Evolutionary conservation across 768 basidiomycete genomes (phyloP).

Genomic region (Lentinus brumalis): DNA sequence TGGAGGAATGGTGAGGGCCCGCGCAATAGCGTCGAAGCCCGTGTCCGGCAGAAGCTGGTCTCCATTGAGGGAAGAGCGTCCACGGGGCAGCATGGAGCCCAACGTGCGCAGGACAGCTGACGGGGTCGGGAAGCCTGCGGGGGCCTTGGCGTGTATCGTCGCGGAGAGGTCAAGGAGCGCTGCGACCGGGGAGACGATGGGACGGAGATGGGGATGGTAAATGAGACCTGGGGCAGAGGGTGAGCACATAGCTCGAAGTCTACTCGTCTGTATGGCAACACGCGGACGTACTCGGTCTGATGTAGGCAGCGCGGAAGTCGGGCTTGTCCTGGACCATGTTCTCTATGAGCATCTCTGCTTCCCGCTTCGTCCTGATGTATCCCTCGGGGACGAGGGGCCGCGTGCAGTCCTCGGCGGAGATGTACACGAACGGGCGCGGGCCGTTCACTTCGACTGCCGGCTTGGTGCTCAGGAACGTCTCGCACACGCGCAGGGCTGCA

Average conservation of each 20-base stretch:
- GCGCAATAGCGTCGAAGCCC: slow-evolving; percentile 68
- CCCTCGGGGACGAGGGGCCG: slow-evolving; percentile 81
- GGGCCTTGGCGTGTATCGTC: slow-evolving; percentile 61
- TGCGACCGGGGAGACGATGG: slow-evolving; percentile 85
- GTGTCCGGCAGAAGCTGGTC: slow-evolving; percentile 40
- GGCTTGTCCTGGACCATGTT: slow-evolving; percentile 47
- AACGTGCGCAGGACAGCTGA: slow-evolving; percentile 60
- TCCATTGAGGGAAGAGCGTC: slow-evolving; percentile 27
- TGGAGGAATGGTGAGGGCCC: slow-evolving; percentile 81
- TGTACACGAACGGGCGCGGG: slow-evolving; percentile 81
- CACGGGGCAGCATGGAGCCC: slow-evolving; percentile 39
- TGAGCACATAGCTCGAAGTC: background rate
- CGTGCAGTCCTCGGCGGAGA: slow-evolving; percentile 94
- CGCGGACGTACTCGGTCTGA: slow-evolving; percentile 78
- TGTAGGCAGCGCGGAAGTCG: slow-evolving; percentile 70
- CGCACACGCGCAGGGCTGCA: slow-evolving; percentile 73
- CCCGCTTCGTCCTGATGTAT: slow-evolving; percentile 94
- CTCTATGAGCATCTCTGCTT: slow-evolving; percentile 77
- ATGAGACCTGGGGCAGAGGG: slow-evolving; percentile 67
- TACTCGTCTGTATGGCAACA: background rate
- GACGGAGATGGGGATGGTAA: slow-evolving; percentile 93
- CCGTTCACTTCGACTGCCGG: slow-evolving; percentile 27
- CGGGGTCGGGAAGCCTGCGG: slow-evolving; percentile 62
- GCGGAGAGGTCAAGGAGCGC: slow-evolving; percentile 82
- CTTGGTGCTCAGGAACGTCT: slow-evolving; percentile 63